Evolutionary conservation across 257 asterid genomes (phyloP).

Genomic region (Lithospermum erythrorhizon): DNA sequence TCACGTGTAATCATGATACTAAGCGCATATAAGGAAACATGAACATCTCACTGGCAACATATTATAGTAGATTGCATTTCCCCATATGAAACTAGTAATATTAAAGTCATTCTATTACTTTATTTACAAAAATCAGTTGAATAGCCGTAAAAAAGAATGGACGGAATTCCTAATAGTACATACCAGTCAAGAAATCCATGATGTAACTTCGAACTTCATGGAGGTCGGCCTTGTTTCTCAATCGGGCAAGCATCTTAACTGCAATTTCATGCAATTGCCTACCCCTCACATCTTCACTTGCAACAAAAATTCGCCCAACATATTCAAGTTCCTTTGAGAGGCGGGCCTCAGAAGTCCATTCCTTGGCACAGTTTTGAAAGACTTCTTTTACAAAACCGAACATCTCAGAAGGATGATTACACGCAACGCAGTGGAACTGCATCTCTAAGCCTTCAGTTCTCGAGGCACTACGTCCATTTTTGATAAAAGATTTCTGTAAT

Average conservation of each 20-base stretch:
- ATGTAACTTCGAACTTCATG: conserved; percentile 51
- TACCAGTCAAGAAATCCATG: conserved; percentile 62
- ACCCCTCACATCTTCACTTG: conserved; percentile 79
- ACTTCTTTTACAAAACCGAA: conserved; percentile 96
- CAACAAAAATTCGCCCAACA: conserved; percentile 55
- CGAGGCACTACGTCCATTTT: conserved; percentile 63
- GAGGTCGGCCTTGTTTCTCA: conserved; percentile 51
- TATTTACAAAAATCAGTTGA: not conserved
- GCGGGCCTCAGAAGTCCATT: conserved; percentile 79
- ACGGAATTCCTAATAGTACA: conserved; percentile 2
- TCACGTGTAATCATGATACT: too few relatives aligned
- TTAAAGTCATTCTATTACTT: not conserved
- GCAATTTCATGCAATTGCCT: conserved; percentile 56
- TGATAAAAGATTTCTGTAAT: conserved; percentile 59
- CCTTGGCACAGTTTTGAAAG: conserved; percentile 69
- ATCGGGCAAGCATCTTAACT: conserved; percentile 44
- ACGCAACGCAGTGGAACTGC: conserved; percentile 97
- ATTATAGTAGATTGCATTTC: too few relatives aligned
- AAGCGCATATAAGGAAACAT: too few relatives aligned
- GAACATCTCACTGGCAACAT: too few relatives aligned
- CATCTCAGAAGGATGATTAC: conserved; percentile 97
- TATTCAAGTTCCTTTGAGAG: conserved; percentile 76
- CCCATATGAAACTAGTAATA: too few relatives aligned
- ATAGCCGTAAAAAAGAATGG: not conserved
- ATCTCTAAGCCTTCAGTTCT: conserved; percentile 66